Evolutionary conservation across 768 basidiomycete species (phyloP).

Genomic region (Ramaria rubella): DNA sequence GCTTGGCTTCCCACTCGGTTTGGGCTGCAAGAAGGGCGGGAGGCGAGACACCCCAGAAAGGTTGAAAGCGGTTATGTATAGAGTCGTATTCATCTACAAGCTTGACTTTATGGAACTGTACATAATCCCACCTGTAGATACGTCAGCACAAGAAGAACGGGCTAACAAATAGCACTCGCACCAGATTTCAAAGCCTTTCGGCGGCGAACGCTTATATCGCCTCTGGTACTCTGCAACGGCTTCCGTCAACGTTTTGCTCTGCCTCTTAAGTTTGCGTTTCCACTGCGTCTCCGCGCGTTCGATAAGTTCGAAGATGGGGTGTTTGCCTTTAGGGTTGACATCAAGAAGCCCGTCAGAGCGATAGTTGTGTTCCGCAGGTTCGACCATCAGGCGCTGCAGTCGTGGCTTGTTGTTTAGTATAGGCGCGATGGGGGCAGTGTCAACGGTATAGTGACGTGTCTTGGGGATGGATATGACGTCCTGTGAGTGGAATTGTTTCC

Average conservation of each 20-base stretch:
- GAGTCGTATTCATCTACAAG: conserved; percentile 52
- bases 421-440: background rate
- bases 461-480: background rate
- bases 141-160: background rate
- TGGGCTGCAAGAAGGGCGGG: conserved; percentile 25
- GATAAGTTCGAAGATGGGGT: conserved; percentile 43
- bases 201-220: conserved; percentile 33
- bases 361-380: conserved; percentile 25
- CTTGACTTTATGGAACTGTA: conserved; percentile 37
- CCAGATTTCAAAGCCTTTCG: conserved; percentile 44
- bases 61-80: conserved; percentile 37
- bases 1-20: conserved; percentile 23
- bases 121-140: conserved; percentile 41
- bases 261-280: conserved; percentile 30
- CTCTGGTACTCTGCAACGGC: conserved; percentile 36
- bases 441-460: background rate
- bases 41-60: conserved; percentile 38
- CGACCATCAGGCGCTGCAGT: too few relatives aligned
- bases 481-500: background rate
- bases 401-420: background rate
- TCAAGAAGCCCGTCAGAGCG: conserved; percentile 29
- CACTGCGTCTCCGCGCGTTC: conserved; percentile 32
- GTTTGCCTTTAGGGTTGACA: conserved; percentile 30
- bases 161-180: conserved; percentile 22
- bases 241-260: conserved; percentile 32